These are phyloP conservation scores for Plasmodium knowlesi DNA, from an alignment of 169 alveolate species.

Conservation along the genomic window DNA sequence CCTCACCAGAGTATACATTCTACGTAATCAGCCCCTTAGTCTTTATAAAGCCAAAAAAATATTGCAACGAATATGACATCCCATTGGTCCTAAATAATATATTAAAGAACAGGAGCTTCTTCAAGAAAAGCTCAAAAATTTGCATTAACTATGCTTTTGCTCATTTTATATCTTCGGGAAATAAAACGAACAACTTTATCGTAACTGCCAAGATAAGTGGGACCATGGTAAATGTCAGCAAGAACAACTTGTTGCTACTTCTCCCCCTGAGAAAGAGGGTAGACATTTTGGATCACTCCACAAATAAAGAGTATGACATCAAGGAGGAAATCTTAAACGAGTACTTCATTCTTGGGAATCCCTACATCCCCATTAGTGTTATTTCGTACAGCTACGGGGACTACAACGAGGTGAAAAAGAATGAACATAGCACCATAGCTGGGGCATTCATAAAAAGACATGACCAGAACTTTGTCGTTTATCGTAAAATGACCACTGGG, in stretches of 20 bases:
- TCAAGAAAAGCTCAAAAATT: constrained; percentile 52
- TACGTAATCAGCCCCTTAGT: constrained; percentile 66
- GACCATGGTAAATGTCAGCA: constrained; percentile 52
- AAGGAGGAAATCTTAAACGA: constrained; percentile 73
- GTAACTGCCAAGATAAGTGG: constrained; percentile 70
- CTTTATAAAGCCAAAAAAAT: constrained; percentile 64
- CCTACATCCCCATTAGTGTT: constrained; percentile 63
- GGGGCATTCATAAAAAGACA: constrained; percentile 56
- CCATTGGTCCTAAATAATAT: constrained; percentile 69
- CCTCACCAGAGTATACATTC: constrained; percentile 54
- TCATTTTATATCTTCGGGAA: constrained; percentile 55
- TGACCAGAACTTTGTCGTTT: constrained; percentile 14
- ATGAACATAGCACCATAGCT: constrained; percentile 26
- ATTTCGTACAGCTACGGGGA: constrained; percentile 39
- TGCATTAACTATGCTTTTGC: constrained; percentile 77
- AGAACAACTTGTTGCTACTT: constrained; percentile 26
- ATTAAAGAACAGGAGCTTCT: constrained; percentile 64
- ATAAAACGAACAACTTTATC: constrained; percentile 21
- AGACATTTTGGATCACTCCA: constrained; percentile 43
- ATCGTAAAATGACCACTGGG: constrained; percentile 1
- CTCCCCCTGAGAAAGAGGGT: constrained; percentile 61
- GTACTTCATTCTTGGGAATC: constrained; percentile 65
- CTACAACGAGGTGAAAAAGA: constrained; percentile 48
- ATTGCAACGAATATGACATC: constrained; percentile 63
- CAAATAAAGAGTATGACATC: constrained; percentile 66